Percentiles rank a stretch among this genome's conserved stretches.
These are phyloP conservation scores for Euphorbia tirucalli DNA, from an alignment of 345 rosid species.

Conservation along the genomic window DNA sequence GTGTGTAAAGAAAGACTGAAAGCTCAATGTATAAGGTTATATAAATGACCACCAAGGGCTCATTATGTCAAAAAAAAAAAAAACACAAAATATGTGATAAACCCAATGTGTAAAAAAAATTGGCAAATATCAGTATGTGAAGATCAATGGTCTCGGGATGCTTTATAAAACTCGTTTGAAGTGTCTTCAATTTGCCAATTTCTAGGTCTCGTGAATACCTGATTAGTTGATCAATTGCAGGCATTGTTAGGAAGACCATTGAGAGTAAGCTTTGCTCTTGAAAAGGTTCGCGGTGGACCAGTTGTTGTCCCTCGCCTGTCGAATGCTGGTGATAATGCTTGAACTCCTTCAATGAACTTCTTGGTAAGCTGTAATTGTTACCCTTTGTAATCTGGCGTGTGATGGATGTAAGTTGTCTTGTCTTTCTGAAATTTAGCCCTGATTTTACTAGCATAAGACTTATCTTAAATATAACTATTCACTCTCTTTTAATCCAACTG, in stretches of 20 bases:
- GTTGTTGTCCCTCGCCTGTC: conserved; percentile 69
- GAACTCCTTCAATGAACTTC: neutral
- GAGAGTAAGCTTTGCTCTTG: conserved; percentile 71
- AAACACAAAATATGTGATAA: too few relatives aligned
- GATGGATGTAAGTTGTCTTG: neutral
- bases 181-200: neutral
- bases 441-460: neutral
- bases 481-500: too few relatives aligned
- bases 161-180: neutral
- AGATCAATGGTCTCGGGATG: neutral
- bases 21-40: too few relatives aligned
- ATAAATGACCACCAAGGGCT: too few relatives aligned
- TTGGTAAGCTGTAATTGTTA: neutral
- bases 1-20: too few relatives aligned
- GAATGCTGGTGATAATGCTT: conserved; percentile 16
- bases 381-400: neutral
- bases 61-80: too few relatives aligned
- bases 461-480: too few relatives aligned
- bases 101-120: too few relatives aligned
- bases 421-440: neutral
- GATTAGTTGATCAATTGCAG: conserved; percentile 33
- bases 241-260: conserved; percentile 79
- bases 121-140: too few relatives aligned
- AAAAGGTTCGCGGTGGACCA: conserved; percentile 75
- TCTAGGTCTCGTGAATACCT: neutral